Base-by-base conservation (phyloP, 345 rosid genomes). In the Sapria himalayana region DNA sequence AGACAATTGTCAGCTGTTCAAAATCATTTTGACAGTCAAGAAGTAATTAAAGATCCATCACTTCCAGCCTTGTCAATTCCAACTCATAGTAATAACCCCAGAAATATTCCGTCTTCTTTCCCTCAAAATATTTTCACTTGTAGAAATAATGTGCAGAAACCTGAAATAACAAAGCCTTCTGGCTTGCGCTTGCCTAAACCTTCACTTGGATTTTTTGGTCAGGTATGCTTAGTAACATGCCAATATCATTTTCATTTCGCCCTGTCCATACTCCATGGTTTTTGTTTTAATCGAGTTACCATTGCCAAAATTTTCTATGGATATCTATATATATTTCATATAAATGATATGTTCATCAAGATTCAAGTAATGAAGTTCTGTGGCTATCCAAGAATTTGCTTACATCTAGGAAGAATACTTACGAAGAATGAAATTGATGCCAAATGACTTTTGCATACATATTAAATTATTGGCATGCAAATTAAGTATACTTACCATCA, bases 111-210 rank as follows among this genome's bases (percentile, higher is more conserved):
- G 43, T 23, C 42, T 41, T 46, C 73, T 41, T 38, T 58, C 48
- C 53, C 67, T 38, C 60, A 60, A 51, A 63, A 41, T 42, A 37
- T 45, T 59, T 33, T 29, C 45, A 19, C 9, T 33, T 39, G 31
- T 27, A 39, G 41, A 43, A 65, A 39, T 37, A 55, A 41, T 44
- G 46, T 16, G 46, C 73, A 41, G 52, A 7, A 58, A 46, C 41
- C 55, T 8, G 74, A 39, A 59, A 25, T 34, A 20, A 64, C 63
- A 39, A 78, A 78, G 56, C 73, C 85, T 54, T 73, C 94, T 40
- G 85, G 98, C 45, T 67, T 86, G 61, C 72, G 93, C 61, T 62
- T 52, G 75, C 98, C 94, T 39, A 76, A 85, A 22, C 94, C 98
- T 34, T 82, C 98, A 39, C 41, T 82, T 50, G 69, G 92, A 47